A percentile compares a stretch with the other conserved stretches of the same genome.
Evolutionary conservation across 2,329 filamentous ascomycete species (phyloP).

Genomic region (Biscogniauxia marginata): DNA sequence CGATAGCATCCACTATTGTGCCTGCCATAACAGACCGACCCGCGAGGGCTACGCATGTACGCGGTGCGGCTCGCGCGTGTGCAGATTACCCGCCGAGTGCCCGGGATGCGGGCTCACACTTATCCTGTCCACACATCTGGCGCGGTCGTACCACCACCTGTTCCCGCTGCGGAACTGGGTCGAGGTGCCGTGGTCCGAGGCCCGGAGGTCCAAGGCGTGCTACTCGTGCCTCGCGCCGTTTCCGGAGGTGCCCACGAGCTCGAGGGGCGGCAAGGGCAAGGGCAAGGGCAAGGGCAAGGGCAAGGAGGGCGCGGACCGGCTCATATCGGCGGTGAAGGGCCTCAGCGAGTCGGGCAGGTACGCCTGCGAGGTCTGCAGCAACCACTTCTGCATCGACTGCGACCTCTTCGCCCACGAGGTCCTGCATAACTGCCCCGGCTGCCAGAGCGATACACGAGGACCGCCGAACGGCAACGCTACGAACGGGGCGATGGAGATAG

Average conservation of each 20-base stretch:
- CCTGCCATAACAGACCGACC: constrained; percentile 81
- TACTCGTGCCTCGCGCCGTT: constrained; percentile 77
- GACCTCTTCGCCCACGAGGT: constrained; percentile 94
- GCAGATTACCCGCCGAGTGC: constrained; percentile 84
- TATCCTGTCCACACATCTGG: constrained; percentile 89
- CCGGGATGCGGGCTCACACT: constrained; percentile 88
- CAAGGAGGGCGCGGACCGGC: constrained; percentile 16
- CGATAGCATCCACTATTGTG: constrained; percentile 71
- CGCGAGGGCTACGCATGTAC: constrained; percentile 89
- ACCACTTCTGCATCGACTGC: constrained; percentile 97
- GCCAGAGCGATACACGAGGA: constrained; percentile 55
- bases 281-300: constrained; percentile 19
- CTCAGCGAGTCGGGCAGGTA: constrained; percentile 87
- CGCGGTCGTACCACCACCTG: constrained; percentile 88
- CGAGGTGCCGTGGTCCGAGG: constrained; percentile 81
- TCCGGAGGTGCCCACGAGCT: constrained; percentile 47
- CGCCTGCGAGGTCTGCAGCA: constrained; percentile 79
- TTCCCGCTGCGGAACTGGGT: constrained; percentile 90
- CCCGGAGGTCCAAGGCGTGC: constrained; percentile 62
- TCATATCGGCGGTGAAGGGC: constrained; percentile 46
- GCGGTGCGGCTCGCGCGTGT: constrained; percentile 84
- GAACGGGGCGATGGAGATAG: constrained; percentile 43
- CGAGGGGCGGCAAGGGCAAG: constrained; percentile 20
- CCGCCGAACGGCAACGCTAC: constrained; percentile 10
- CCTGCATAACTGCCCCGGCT: constrained; percentile 94